These are phyloP conservation scores for Heracleum sosnowskyi DNA, from an alignment of 129 eudicot species.

Conservation along the genomic window DNA sequence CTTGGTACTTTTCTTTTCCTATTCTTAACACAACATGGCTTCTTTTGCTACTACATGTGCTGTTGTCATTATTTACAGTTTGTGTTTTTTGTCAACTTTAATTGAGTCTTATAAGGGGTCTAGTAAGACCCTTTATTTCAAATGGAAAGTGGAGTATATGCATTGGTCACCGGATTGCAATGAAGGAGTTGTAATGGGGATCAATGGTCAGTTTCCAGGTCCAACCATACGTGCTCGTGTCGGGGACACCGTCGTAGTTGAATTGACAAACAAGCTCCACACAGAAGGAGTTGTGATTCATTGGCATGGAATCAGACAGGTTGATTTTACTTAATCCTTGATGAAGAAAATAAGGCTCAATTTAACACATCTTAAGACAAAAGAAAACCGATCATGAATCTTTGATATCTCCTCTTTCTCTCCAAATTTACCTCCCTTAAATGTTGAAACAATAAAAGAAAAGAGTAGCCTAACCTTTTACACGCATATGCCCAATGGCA, in stretches of 20 bases:
- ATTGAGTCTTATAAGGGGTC: slow-evolving; percentile 22
- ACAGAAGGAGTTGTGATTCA: slow-evolving; percentile 95
- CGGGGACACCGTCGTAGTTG: slow-evolving; percentile 61
- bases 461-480: too few relatives aligned
- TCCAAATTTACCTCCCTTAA: too few relatives aligned
- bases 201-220: slow-evolving; percentile 84
- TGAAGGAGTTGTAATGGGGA: slow-evolving; percentile 63
- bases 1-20: background rate
- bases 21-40: slow-evolving; percentile 4
- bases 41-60: background rate
- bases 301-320: slow-evolving; percentile 99
- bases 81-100: background rate
- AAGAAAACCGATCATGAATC: too few relatives aligned
- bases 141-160: slow-evolving; percentile 78
- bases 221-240: slow-evolving; percentile 80
- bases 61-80: background rate
- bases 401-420: too few relatives aligned
- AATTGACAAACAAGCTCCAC: slow-evolving; percentile 72
- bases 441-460: too few relatives aligned
- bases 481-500: too few relatives aligned
- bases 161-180: slow-evolving; percentile 70
- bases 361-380: too few relatives aligned
- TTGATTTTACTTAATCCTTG: background rate
- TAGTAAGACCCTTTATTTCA: slow-evolving; percentile 42
- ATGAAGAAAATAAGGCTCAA: too few relatives aligned